Evolutionary conservation across 2,329 filamentous ascomycete species (phyloP).

Genomic region (Colletotrichum melonis): DNA sequence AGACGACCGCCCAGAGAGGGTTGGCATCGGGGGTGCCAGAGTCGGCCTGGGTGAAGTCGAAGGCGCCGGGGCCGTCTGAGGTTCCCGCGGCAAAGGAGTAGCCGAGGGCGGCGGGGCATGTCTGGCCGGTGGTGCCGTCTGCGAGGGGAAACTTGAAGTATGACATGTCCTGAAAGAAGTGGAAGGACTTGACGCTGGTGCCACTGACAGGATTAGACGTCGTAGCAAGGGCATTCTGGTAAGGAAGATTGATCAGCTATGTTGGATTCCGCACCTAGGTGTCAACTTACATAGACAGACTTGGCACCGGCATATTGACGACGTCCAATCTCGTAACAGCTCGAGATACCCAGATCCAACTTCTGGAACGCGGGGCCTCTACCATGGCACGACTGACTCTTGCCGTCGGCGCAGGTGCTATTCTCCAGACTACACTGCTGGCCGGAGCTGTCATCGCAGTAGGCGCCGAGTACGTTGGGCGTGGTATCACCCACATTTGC

Average conservation of each 20-base stretch:
- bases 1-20: constrained; percentile 84
- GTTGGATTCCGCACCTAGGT: constrained; percentile 41
- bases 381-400: constrained; percentile 77
- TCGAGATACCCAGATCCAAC: constrained; percentile 77
- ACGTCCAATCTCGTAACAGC: constrained; percentile 80
- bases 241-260: too few species aligned
- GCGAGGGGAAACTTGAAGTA: constrained; percentile 78
- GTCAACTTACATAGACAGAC: constrained; percentile 52
- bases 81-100: constrained; percentile 95
- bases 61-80: constrained; percentile 88
- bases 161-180: constrained; percentile 86
- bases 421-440: constrained; percentile 80
- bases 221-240: constrained; percentile 61
- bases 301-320: constrained; percentile 75
- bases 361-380: constrained; percentile 76
- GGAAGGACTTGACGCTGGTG: constrained; percentile 80
- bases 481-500: constrained; percentile 91
- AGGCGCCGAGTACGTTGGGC: constrained; percentile 88
- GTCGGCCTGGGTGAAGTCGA: constrained; percentile 93
- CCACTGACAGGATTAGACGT: constrained; percentile 66
- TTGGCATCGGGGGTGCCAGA: constrained; percentile 75
- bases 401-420: constrained; percentile 82
- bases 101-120: constrained; percentile 88
- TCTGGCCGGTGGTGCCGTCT: constrained; percentile 77
- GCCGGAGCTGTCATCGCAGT: constrained; percentile 86